Base-by-base conservation (phyloP, 2,329 filamentous ascomycete species). In the Monilinia laxa region DNA sequence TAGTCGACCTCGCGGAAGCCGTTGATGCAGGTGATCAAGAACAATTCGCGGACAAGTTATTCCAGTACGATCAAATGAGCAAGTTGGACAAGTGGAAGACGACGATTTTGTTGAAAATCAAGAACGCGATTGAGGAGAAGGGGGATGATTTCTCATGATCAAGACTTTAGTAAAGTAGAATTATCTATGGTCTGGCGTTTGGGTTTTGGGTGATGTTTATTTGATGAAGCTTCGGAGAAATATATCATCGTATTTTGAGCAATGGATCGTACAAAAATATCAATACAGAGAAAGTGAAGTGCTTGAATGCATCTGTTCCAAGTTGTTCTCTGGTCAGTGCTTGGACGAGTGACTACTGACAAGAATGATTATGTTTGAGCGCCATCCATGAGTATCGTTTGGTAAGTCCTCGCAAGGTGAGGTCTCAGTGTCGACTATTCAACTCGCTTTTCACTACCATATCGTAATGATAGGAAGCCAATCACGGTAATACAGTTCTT, bases 81-180 rank as follows among this genome's bases (percentile, higher is more conserved):
- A 95, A 95, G 83, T 81, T 98, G 75, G 93, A 97, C 77, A 95
- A 94, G 82, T 98, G 94, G 94, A 97, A 97, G 89, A 97, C 91
- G 62, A 91, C 90, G 42, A 81, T 97, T 67, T 79, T 97, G 70
- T 81, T 96, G 75, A 86, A 88, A 73, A 85, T 97, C 75, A 97
- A 97, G 88, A 88, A 89, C 74, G 83, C 83, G 64, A 96, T 97
- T 73, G 90, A 94, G 80, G 84, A 87, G 75, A 81, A 83, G 70
- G 86, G 82, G 52, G 88, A 90, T 71, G 88, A 90, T 74, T 90
- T 90, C 74, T 88, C 88, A 69, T 90, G 65, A 67, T 57, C 23
- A 31, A 49, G 11, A n/a, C 28, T 47, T 25, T 4, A 25, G n/a
- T 58, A 25, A 49, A 45, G 47, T 51, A 62, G 45, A 51, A 23